These are phyloP conservation scores for Lactarius indigo DNA, from an alignment of 768 basidiomycete species.

Conservation along the genomic window DNA sequence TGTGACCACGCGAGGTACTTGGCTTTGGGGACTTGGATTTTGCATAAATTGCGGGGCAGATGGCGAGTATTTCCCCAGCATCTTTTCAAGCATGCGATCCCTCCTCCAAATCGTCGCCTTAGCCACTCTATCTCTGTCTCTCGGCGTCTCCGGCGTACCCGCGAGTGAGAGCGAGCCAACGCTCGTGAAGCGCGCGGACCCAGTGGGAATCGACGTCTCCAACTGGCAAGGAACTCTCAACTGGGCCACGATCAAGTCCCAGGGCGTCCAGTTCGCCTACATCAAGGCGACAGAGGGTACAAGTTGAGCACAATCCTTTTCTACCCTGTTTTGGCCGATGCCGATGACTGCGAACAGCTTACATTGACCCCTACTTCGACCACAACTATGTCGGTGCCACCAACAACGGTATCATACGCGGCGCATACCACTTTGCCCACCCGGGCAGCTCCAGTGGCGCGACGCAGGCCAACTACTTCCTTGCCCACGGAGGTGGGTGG, in stretches of 20 bases:
- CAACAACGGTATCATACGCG: conserved; percentile 53
- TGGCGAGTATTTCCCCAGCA: not conserved
- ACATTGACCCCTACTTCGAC: conserved; percentile 42
- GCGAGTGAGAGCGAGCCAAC: too few species aligned
- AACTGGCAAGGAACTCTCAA: conserved; percentile 45
- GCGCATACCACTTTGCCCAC: conserved; percentile 58
- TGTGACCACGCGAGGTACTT: not conserved
- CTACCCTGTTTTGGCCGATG: not conserved
- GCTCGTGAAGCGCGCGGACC: conserved; percentile 37
- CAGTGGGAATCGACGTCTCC: conserved; percentile 56
- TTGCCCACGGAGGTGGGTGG: conserved; percentile 37
- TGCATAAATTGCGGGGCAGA: not conserved
- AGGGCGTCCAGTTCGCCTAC: conserved; percentile 53
- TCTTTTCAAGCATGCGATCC: not conserved
- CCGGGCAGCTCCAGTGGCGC: conserved; percentile 53
- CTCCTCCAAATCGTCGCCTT: too few species aligned
- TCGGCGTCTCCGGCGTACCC: too few species aligned
- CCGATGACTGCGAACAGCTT: conserved; percentile 30
- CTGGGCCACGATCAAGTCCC: conserved; percentile 49
- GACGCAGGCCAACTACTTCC: conserved; percentile 55
- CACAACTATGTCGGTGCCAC: conserved; percentile 55
- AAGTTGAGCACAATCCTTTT: conserved; percentile 30
- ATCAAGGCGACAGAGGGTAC: conserved; percentile 69
- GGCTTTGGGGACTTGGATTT: not conserved
- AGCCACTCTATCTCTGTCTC: too few species aligned